A percentile compares a stretch with the other conserved stretches of the same genome.
phyloP scores from a whole-genome alignment of 2,329 filamentous ascomycete genomes.

The Stagonosporopsis cucurbitacearum region DNA sequence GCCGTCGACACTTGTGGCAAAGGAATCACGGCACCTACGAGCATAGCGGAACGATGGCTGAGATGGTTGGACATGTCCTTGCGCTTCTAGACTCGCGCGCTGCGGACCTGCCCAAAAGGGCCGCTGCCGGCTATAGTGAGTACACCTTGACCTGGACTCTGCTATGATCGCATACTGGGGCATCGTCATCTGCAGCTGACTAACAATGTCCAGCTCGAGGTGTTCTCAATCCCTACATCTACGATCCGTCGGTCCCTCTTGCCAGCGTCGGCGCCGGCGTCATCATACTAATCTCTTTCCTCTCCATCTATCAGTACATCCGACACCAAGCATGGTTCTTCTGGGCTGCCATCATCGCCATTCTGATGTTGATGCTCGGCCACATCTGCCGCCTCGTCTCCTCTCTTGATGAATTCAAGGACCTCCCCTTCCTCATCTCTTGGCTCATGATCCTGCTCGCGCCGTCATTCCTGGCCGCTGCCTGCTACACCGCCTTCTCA shows the following conservation, averaged over 20 bases:
- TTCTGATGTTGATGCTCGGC: slow-evolving; percentile 57
- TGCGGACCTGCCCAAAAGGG: slow-evolving; percentile 34
- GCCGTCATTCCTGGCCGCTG: slow-evolving; percentile 58
- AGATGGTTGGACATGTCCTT: slow-evolving; percentile 2
- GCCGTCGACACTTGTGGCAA: slow-evolving; percentile 3
- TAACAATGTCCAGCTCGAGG: slow-evolving; percentile 20
- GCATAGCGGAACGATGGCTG: slow-evolving; percentile 24
- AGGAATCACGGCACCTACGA: background rate
- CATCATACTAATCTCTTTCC: slow-evolving; percentile 47
- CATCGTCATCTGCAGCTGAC: background rate
- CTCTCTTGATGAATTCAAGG: slow-evolving; percentile 38
- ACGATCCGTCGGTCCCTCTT: slow-evolving; percentile 54
- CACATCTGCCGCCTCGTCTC: slow-evolving; percentile 60
- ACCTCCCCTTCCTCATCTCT: slow-evolving; percentile 50
- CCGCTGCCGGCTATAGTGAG: slow-evolving; percentile 29
- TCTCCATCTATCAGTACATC: slow-evolving; percentile 43
- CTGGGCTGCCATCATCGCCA: slow-evolving; percentile 43
- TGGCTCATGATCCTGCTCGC: slow-evolving; percentile 57
- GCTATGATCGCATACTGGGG: background rate
- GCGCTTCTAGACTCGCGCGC: slow-evolving; percentile 19
- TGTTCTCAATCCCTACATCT: slow-evolving; percentile 54
- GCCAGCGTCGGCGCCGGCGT: slow-evolving; percentile 53
- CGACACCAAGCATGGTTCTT: slow-evolving; percentile 48
- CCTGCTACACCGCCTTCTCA: slow-evolving; percentile 58
- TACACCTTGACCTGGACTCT: slow-evolving; percentile 8